Evolutionary conservation across 352 stramenopile species (phyloP).

Genomic region (Pythium aphanidermatum): DNA sequence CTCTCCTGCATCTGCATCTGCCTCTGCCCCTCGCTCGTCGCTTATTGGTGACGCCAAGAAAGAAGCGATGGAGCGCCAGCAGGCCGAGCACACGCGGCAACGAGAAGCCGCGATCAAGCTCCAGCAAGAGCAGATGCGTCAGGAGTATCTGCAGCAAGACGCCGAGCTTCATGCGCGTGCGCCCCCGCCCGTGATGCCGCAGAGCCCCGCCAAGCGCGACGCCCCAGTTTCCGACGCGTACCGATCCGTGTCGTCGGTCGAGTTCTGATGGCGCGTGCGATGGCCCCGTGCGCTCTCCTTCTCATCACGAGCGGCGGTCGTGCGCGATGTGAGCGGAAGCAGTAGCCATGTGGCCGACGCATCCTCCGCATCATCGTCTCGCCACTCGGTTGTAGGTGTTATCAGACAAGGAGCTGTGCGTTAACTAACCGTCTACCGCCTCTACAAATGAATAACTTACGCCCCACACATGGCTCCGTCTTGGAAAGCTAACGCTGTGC

Average conservation of each 20-base stretch:
- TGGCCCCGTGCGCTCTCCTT: constrained; percentile 1
- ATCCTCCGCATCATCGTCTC: constrained; percentile 1
- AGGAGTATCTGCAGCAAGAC: constrained; percentile 21
- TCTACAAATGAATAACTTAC: constrained; percentile 19
- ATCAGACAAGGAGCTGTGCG: constrained; percentile 8
- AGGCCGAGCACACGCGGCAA: constrained; percentile 51
- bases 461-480: too few relatives aligned
- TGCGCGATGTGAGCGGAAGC: too few relatives aligned
- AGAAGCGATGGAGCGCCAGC: constrained; percentile 59
- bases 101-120: constrained; percentile 54
- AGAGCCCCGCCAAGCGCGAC: background rate
- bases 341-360: background rate
- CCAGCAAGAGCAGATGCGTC: constrained; percentile 29
- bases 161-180: constrained; percentile 17
- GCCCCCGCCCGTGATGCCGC: too few relatives aligned
- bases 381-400: constrained; percentile 9
- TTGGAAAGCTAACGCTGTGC: too few relatives aligned
- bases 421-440: constrained; percentile 10
- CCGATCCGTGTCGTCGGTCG: constrained; percentile 6
- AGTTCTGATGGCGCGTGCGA: constrained; percentile 15
- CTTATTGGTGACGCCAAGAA: constrained; percentile 62
- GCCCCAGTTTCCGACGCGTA: background rate
- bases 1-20: constrained; percentile 4
- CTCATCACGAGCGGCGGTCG: background rate
- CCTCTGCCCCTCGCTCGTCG: constrained; percentile 37